A percentile compares a stretch with the other conserved stretches of the same genome.
Evolutionary conservation across 192 early-diverging fungal species (phyloP).

Genomic region (Dimargaris cristalligena): DNA sequence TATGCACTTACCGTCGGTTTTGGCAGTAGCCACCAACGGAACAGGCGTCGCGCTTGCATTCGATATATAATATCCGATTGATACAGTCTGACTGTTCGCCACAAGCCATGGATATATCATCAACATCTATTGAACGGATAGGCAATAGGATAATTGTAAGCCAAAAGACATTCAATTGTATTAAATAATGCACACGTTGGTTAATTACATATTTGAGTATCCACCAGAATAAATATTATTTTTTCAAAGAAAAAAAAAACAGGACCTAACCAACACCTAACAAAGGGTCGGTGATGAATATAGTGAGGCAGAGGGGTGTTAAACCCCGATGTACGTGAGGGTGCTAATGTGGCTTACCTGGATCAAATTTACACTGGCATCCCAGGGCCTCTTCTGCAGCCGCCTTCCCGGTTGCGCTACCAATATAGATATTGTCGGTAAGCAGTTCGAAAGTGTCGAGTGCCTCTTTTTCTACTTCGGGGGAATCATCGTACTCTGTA

Average conservation of each 20-base stretch:
- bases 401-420: conserved; percentile 48
- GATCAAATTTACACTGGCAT: conserved; percentile 61
- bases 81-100: conserved; percentile 81
- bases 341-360: no score
- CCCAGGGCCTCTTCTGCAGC: conserved; percentile 52
- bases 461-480: conserved; percentile 24
- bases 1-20: conserved; percentile 63
- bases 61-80: conserved; percentile 79
- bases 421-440: conserved; percentile 47
- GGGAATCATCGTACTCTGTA: conserved; percentile 5
- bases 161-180: no score
- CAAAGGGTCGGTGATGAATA: no score
- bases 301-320: no score
- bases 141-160: no score
- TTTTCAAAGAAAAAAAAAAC: no score
- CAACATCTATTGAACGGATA: no score
- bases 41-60: conserved; percentile 80
- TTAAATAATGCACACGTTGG: no score
- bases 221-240: no score
- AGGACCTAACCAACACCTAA: no score
- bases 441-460: conserved; percentile 48
- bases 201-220: no score
- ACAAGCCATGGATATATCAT: conserved; percentile 56
- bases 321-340: no score
- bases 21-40: conserved; percentile 74